These are phyloP conservation scores for Glomus cerebriforme DNA, from an alignment of 192 early-diverging fungal genomes.

Conservation along the genomic window DNA sequence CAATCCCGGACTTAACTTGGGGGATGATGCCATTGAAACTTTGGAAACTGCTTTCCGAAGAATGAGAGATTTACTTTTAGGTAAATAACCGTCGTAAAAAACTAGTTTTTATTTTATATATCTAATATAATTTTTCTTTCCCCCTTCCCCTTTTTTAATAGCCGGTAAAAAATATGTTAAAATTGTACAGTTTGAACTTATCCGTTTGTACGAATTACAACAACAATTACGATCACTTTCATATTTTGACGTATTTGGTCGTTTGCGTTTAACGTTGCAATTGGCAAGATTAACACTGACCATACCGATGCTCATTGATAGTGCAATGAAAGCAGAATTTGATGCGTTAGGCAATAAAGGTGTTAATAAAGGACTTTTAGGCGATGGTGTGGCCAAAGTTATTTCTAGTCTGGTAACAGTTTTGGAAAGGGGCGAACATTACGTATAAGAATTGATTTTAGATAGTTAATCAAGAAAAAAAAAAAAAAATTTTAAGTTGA, in stretches of 20 bases:
- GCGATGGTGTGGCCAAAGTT: constrained; percentile 20
- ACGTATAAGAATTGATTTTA: background rate
- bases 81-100: constrained; percentile 30
- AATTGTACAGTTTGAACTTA: constrained; percentile 58
- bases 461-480: background rate
- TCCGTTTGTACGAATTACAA: constrained; percentile 57
- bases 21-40: constrained; percentile 46
- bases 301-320: constrained; percentile 59
- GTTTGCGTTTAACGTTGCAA: constrained; percentile 55
- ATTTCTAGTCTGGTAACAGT: constrained; percentile 16
- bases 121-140: background rate
- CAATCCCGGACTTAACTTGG: constrained; percentile 37
- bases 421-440: constrained; percentile 22
- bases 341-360: background rate
- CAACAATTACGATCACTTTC: constrained; percentile 55
- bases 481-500: background rate
- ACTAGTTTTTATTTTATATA: too few relatives aligned
- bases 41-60: constrained; percentile 41
- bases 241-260: constrained; percentile 57
- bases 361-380: constrained; percentile 13
- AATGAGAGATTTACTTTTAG: constrained; percentile 45
- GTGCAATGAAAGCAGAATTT: constrained; percentile 39
- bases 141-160: constrained; percentile 25
- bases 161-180: constrained; percentile 62
- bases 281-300: constrained; percentile 53